Evolutionary conservation across 148 eudicot species (phyloP).

Genomic region (Rhododendron simsii): DNA sequence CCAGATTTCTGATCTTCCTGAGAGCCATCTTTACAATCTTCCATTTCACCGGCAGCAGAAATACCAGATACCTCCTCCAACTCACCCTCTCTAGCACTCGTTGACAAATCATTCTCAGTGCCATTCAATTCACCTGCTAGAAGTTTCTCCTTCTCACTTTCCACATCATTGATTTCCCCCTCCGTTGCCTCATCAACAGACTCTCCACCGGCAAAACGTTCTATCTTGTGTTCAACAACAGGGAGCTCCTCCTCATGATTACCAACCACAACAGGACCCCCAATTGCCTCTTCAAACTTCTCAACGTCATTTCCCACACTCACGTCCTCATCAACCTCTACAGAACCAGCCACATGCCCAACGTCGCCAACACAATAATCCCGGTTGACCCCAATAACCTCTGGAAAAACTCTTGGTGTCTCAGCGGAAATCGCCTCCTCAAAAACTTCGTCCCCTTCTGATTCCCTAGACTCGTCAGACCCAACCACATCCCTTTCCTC

Average conservation of each 20-base stretch:
- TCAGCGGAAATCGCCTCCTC: conserved; percentile 55
- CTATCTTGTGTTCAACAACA: conserved; percentile 18
- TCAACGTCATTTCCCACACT: conserved; percentile 21
- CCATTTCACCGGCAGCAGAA: conserved; percentile 17
- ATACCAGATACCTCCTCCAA: conserved; percentile 10
- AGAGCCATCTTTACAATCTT: conserved; percentile 18
- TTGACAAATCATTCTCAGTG: conserved; percentile 9
- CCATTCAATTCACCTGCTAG: conserved; percentile 17
- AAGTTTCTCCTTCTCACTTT: conserved; percentile 20
- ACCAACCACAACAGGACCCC: conserved; percentile 16
- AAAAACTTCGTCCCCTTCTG: conserved; percentile 54
- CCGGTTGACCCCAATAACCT: conserved; percentile 15
- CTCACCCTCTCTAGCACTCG: not conserved
- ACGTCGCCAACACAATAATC: conserved; percentile 18
- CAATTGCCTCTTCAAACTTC: conserved; percentile 31
- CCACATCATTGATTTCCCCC: conserved; percentile 15
- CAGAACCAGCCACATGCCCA: conserved; percentile 3
- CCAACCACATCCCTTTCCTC: conserved; percentile 25
- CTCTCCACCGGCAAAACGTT: conserved; percentile 12
- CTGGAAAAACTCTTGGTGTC: conserved; percentile 21
- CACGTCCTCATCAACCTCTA: conserved; percentile 21
- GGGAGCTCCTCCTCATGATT: conserved; percentile 16
- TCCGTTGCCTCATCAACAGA: conserved; percentile 16
- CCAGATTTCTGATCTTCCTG: conserved; percentile 26
- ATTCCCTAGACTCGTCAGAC: conserved; percentile 34